Evolutionary conservation across 169 alveolate species (phyloP), one percentile per base, ranked within the genome.

Genomic region (Eimeria necatrix): DNA sequence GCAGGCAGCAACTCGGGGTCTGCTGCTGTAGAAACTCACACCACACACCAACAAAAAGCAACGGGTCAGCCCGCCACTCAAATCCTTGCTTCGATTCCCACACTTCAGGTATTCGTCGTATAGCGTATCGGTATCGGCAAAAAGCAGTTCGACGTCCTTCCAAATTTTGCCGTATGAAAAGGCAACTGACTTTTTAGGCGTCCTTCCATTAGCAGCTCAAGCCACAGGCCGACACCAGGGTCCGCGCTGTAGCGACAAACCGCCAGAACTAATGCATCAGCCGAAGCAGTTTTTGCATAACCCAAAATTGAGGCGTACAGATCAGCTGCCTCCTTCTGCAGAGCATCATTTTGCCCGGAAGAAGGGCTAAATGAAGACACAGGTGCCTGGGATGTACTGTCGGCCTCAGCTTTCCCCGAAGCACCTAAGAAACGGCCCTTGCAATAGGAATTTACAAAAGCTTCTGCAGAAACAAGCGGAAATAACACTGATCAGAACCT

Each of bases 1-100:
- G 92, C 92, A 8, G 92, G 92, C 60, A 84, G 71, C 61, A 56
- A 84, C 48, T 84, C 78, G 78, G 92, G 92, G 59, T 84, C 92
- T 3, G 80, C 92, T 24, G 26, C 92, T 84, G 74, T 2, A 46
- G 78, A 59, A 46, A 81, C 22, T n/a, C 24, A 51, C 90, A 56
- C 24, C 90, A 1, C 90, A 53, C 49, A 81, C 51, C 88, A 78
- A 78, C n/a, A 51, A 48, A 18, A 46, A 16, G 41, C 41, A 32
- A 32, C 41, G 41, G 41, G 41, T 32, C 41, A 32, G 41, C 41
- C 41, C 41, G 41, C 61, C 64, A 12, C 88, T 78, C 70, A 10
- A 18, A 9, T 51, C 52, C 49, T 22, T 49, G 18, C 41, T 26
- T 10, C 59, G 46, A 4, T 41, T 32, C 41, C 41, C 41, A 32